Percentiles rank a stretch among this genome's conserved stretches.
phyloP scores from a whole-genome alignment of 208 protist species.

The Lotmaria passim region DNA sequence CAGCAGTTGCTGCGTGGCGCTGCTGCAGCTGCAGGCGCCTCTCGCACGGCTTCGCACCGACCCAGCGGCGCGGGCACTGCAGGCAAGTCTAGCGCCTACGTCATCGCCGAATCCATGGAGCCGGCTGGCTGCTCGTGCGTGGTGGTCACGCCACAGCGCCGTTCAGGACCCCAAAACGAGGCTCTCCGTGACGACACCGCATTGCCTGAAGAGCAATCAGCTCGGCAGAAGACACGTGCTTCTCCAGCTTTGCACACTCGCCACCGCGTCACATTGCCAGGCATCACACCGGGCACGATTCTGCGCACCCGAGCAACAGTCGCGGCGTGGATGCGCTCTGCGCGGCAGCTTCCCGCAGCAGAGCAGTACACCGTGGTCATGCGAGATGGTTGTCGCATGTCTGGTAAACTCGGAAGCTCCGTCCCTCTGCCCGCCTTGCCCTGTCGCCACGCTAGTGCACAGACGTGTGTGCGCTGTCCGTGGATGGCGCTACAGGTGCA shows the following conservation, averaged over 20 bases:
- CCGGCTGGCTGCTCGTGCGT: constrained; percentile 28
- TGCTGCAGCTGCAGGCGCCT: not conserved
- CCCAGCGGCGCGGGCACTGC: not conserved
- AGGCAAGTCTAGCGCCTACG: constrained; percentile 23
- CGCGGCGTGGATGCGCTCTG: constrained; percentile 31
- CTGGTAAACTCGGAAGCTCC: not conserved
- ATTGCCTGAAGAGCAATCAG: not conserved
- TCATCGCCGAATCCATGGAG: constrained; percentile 33
- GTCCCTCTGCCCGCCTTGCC: constrained; percentile 30
- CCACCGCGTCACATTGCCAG: constrained; percentile 28
- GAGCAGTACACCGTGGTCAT: constrained; percentile 30
- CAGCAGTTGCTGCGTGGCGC: constrained; percentile 16
- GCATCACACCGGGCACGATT: constrained; percentile 34
- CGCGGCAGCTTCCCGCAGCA: constrained; percentile 18
- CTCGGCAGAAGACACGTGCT: not conserved
- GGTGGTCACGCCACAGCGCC: constrained; percentile 4
- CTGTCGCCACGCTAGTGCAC: constrained; percentile 36
- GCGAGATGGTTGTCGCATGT: constrained; percentile 12
- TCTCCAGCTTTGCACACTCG: not conserved
- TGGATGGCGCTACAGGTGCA: constrained; percentile 62
- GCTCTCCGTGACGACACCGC: not conserved
- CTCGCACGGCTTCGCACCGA: not conserved
- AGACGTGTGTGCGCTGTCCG: constrained; percentile 61
- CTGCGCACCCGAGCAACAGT: constrained; percentile 32
- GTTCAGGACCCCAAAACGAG: not conserved